These are phyloP conservation scores for Cladosporium velox DNA, from an alignment of 2,329 filamentous ascomycete genomes.

Conservation along the genomic window DNA sequence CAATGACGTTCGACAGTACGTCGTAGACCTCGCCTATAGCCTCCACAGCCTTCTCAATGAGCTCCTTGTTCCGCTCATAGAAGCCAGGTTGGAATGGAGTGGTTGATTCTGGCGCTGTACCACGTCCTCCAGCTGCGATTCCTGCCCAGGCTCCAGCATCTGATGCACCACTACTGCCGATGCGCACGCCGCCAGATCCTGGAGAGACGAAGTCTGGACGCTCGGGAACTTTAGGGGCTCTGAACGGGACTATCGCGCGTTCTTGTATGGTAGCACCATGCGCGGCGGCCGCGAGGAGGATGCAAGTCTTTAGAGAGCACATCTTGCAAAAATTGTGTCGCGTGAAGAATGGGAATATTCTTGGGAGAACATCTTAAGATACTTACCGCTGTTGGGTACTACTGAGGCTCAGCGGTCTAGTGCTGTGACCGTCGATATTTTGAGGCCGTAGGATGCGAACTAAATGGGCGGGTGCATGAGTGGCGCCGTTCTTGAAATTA, in stretches of 20 bases:
- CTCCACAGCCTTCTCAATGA: constrained; percentile 12
- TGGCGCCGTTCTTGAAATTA: constrained; percentile 1
- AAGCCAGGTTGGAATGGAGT: background rate
- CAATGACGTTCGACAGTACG: background rate
- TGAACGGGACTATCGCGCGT: background rate
- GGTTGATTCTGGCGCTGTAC: constrained; percentile 9
- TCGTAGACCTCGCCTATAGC: background rate
- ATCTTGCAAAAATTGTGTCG: background rate
- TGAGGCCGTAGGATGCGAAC: constrained; percentile 1
- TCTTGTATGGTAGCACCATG: background rate
- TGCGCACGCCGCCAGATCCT: background rate
- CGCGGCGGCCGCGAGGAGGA: background rate
- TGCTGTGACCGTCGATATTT: background rate
- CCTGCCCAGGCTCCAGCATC: background rate
- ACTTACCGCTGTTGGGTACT: background rate
- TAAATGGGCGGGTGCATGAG: background rate
- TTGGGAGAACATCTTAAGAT: background rate
- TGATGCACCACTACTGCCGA: background rate
- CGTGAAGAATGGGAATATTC: background rate
- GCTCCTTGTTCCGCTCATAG: constrained; percentile 7
- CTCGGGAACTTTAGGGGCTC: background rate
- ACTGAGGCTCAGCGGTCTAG: background rate
- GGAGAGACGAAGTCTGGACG: background rate
- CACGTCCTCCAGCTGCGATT: background rate
- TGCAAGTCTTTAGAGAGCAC: background rate